Evolutionary conservation across 2,329 filamentous ascomycete species (phyloP).

Genomic region (Fusarium subtropicale): DNA sequence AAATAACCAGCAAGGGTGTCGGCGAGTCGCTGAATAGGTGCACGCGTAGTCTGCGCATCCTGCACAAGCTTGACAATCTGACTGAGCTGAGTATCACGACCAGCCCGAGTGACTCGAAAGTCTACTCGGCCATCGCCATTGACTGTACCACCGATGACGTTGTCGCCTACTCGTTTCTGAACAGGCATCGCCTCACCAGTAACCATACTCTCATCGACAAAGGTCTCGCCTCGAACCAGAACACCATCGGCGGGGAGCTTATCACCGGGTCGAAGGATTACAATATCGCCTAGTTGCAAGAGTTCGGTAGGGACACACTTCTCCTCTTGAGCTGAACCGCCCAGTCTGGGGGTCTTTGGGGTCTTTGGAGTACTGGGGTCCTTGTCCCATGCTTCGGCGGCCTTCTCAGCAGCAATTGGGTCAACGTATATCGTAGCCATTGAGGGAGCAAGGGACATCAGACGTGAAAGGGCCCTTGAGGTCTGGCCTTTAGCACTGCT

Average conservation of each 20-base stretch:
- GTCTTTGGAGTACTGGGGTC: conserved; percentile 43
- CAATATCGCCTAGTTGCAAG: conserved; percentile 92
- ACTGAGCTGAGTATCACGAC: conserved; percentile 94
- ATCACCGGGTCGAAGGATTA: conserved; percentile 92
- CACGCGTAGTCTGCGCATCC: conserved; percentile 92
- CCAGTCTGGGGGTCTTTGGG: conserved; percentile 50
- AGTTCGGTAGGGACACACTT: conserved; percentile 92
- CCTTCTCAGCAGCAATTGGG: conserved; percentile 91
- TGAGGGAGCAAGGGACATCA: conserved; percentile 96
- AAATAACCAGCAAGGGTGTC: conserved; percentile 95
- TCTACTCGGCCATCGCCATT: conserved; percentile 93
- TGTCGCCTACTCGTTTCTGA: conserved; percentile 82
- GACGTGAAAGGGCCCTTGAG: conserved; percentile 87
- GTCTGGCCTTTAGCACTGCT: conserved; percentile 97
- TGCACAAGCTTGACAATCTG: conserved; percentile 99
- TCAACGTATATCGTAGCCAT: conserved; percentile 98
- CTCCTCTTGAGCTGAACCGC: conserved; percentile 79
- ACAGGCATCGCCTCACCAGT: conserved; percentile 97
- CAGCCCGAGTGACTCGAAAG: conserved; percentile 90
- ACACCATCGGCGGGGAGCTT: conserved; percentile 95
- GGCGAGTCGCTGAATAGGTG: conserved; percentile 92
- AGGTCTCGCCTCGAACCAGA: conserved; percentile 89
- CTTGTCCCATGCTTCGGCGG: conserved; percentile 78
- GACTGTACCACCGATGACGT: conserved; percentile 92
- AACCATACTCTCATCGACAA: conserved; percentile 98